Base-by-base conservation (phyloP, 2,329 filamentous ascomycete species). In the Diplodia sapinea region DNA sequence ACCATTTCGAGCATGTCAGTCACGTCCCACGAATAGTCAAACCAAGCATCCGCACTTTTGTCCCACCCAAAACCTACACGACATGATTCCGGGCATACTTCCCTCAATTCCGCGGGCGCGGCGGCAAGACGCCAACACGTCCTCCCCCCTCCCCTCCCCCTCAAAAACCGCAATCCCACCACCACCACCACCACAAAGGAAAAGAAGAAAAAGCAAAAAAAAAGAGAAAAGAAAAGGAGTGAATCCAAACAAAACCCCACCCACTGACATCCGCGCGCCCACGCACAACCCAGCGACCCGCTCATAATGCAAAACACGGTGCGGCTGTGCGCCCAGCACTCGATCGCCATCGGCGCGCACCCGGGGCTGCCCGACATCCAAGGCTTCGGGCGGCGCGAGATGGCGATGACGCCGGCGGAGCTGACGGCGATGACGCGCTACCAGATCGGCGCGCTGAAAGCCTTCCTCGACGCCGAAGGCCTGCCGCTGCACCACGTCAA, bases 301-400 rank as follows among this genome's bases (percentile, higher is more conserved):
- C 73, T 86, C n/a, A 87, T 89, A 65, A 90, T 90, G 87, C 78
- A 83, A 57, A 80, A 86, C 67, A 89, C 87, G 0, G 84, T 89
- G 12, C 79, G 78, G 11, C 79, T 83, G 20, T 88, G 86, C 77
- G 89, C 88, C 75, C 74, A 82, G 51, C 83, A 88, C 75, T 81
- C 81, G 68, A 82, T 90, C 69, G 81, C 80, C 61, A 78, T 86
- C 6, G 88, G 88, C 8, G 88, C 88, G 0, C 88, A 91, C 71
- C 88, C 88, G 0, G 87, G 87, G 1, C 79, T 89, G 0, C 87
- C 86, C n/a, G 88, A 90, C 73, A 81, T 89, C 26, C 83, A 87
- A 76, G 88, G 88, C 9, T 90, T 90, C 71, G 88, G 88, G 2
- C 80, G 88, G 1, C 82, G 88, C 20, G 84, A 87, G 69, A 89